phyloP scores from a whole-genome alignment of 1,139 yeast species.

The Pichia sp. region DNA sequence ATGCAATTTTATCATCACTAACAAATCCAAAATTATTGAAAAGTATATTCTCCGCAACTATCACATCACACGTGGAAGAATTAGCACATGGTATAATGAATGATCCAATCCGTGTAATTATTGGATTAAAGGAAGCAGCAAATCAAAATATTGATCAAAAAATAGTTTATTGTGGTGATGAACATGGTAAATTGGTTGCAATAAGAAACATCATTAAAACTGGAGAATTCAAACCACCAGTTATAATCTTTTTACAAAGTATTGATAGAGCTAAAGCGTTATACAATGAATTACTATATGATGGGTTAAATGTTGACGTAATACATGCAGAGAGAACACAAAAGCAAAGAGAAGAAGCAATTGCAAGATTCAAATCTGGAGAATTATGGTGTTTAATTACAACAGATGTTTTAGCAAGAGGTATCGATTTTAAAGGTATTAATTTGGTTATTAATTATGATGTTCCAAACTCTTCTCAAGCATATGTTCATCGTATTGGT shows the following conservation, averaged over 20 bases:
- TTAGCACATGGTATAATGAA: slow-evolving; percentile 80
- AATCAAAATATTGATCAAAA: slow-evolving; percentile 77
- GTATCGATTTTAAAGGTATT: slow-evolving; percentile 95
- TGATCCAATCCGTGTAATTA: slow-evolving; percentile 76
- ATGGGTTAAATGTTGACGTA: slow-evolving; percentile 86
- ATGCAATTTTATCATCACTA: slow-evolving; percentile 69
- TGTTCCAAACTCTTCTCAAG: slow-evolving; percentile 89
- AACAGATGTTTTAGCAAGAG: slow-evolving; percentile 93
- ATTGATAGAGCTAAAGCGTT: slow-evolving; percentile 92
- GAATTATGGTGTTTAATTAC: slow-evolving; percentile 95
- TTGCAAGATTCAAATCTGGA: slow-evolving; percentile 78
- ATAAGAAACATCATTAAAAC: slow-evolving; percentile 80
- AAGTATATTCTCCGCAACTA: slow-evolving; percentile 90
- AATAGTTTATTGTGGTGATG: slow-evolving; percentile 82
- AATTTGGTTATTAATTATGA: slow-evolving; percentile 93
- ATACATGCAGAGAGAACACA: slow-evolving; percentile 94
- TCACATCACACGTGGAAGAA: slow-evolving; percentile 90
- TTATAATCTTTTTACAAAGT: slow-evolving; percentile 84
- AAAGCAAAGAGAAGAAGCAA: slow-evolving; percentile 78
- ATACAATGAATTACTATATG: slow-evolving; percentile 86
- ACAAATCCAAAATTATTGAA: slow-evolving; percentile 48
- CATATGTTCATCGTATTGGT: slow-evolving; percentile 96
- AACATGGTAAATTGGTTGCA: slow-evolving; percentile 89
- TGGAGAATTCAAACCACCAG: slow-evolving; percentile 89
- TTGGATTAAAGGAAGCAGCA: slow-evolving; percentile 95